phyloP scores from a whole-genome alignment of 495 filamentous ascomycete species.

The Xylaria nigripes region DNA sequence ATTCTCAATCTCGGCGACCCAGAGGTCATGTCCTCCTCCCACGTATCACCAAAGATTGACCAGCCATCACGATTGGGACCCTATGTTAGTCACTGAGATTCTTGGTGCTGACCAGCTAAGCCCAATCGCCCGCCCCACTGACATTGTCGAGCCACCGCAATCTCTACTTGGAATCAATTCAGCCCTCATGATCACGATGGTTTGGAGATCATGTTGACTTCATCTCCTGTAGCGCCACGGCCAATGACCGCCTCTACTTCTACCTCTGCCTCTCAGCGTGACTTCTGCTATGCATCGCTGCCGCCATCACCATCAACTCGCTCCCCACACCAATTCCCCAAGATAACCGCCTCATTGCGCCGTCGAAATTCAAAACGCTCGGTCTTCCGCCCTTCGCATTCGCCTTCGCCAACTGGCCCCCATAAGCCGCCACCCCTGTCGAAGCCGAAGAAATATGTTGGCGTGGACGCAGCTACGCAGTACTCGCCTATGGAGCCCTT shows the following conservation, averaged over 20 bases:
- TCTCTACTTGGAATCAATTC: not conserved
- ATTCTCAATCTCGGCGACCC: not conserved
- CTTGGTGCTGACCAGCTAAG: not conserved
- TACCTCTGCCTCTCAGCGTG: slow-evolving; percentile 39
- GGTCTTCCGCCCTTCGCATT: slow-evolving; percentile 28
- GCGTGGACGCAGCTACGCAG: slow-evolving; percentile 48
- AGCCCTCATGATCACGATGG: slow-evolving; percentile 3
- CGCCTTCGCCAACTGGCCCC: slow-evolving; percentile 20
- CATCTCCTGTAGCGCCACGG: slow-evolving; percentile 33
- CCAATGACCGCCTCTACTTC: slow-evolving; percentile 40
- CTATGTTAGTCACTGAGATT: not conserved
- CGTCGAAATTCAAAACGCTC: slow-evolving; percentile 36
- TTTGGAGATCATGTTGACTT: slow-evolving; percentile 42
- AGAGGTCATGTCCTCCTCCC: slow-evolving; percentile 3
- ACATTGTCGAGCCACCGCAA: slow-evolving; percentile 16
- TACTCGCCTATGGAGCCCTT: slow-evolving; percentile 48
- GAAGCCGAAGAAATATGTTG: slow-evolving; percentile 39
- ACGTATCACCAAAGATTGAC: not conserved
- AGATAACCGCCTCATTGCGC: slow-evolving; percentile 37
- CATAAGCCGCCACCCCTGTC: slow-evolving; percentile 29
- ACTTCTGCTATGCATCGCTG: slow-evolving; percentile 40
- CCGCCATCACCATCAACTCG: slow-evolving; percentile 10
- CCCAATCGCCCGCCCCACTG: slow-evolving; percentile 5
- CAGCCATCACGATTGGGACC: slow-evolving; percentile 2
- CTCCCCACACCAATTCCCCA: slow-evolving; percentile 38